Conservation (phyloP, 495 filamentous ascomycete species). For the Saxophila tyrrhenica region DNA sequence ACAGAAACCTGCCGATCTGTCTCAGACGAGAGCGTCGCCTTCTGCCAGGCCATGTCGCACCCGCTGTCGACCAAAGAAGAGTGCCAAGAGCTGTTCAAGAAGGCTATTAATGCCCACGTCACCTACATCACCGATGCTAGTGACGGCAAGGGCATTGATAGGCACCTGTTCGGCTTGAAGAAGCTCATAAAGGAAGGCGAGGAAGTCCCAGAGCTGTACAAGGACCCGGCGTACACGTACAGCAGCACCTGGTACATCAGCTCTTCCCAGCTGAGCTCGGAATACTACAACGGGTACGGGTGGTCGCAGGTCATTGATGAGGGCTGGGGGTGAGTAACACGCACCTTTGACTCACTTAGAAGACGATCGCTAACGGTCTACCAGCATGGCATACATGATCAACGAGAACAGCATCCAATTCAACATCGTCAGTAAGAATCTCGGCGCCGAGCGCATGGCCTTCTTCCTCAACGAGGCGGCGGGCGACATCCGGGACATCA, state of each 20-base stretch:
- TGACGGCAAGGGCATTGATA: conserved; percentile 88
- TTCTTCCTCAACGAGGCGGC: conserved; percentile 91
- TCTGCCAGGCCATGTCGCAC: conserved; percentile 77
- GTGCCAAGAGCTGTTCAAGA: conserved; percentile 62
- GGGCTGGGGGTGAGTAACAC: conserved; percentile 55
- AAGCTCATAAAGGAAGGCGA: conserved; percentile 74
- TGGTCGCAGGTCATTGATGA: conserved; percentile 98
- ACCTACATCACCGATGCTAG: conserved; percentile 82
- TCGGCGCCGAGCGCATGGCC: conserved; percentile 86
- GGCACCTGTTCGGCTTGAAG: conserved; percentile 95
- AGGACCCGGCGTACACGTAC: conserved; percentile 79
- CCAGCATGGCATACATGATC: conserved; percentile 92
- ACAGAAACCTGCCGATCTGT: conserved; percentile 93
- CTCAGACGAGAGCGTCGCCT: conserved; percentile 83
- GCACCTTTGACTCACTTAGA: neutral
- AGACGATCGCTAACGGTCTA: neutral
- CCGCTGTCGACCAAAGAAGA: conserved; percentile 47
- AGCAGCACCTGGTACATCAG: conserved; percentile 81
- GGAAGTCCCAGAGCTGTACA: conserved; percentile 67
- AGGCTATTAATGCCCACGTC: conserved; percentile 69
- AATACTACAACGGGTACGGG: conserved; percentile 98
- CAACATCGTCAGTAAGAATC: conserved; percentile 91
- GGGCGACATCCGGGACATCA: conserved; percentile 74
- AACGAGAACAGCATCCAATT: conserved; percentile 98
- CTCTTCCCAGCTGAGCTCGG: conserved; percentile 78